phyloP scores from a whole-genome alignment of 1,284 basidiomycete genomes.

The Naganishia liquefaciens region DNA sequence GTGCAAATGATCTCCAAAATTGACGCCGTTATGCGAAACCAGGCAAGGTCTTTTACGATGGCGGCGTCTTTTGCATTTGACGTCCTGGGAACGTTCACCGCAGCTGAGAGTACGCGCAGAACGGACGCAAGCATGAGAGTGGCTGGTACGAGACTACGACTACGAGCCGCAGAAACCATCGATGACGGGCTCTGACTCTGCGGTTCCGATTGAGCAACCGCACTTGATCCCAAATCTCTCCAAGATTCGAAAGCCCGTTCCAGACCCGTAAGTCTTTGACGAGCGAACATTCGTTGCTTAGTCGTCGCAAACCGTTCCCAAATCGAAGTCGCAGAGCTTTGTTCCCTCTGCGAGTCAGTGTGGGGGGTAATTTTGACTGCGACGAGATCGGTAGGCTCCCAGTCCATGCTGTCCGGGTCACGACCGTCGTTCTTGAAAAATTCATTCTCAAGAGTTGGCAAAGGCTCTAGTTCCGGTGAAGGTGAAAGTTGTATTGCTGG shows the following conservation, averaged over 20 bases:
- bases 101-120: constrained; percentile 5
- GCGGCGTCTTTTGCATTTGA: not conserved
- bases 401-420: constrained; percentile 25
- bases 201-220: no score
- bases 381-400: constrained; percentile 11
- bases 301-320: constrained; percentile 21
- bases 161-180: no score
- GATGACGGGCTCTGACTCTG: no score
- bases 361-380: not conserved
- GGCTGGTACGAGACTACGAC: no score
- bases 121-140: constrained; percentile 8
- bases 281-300: constrained; percentile 19
- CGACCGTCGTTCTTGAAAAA: not conserved
- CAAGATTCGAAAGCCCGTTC: constrained; percentile 25
- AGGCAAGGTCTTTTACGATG: not conserved
- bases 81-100: not conserved
- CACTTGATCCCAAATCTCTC: constrained; percentile 3
- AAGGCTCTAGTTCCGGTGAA: constrained; percentile 7
- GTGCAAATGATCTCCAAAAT: not conserved
- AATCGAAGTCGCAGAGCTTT: not conserved
- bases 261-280: constrained; percentile 13
- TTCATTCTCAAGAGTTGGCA: not conserved
- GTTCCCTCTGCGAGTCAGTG: not conserved
- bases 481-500: constrained; percentile 23
- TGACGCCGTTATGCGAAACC: constrained; percentile 11